phyloP scores from a whole-genome alignment of 1,284 basidiomycete species.

The Erythrobasidium hasegawianum region DNA sequence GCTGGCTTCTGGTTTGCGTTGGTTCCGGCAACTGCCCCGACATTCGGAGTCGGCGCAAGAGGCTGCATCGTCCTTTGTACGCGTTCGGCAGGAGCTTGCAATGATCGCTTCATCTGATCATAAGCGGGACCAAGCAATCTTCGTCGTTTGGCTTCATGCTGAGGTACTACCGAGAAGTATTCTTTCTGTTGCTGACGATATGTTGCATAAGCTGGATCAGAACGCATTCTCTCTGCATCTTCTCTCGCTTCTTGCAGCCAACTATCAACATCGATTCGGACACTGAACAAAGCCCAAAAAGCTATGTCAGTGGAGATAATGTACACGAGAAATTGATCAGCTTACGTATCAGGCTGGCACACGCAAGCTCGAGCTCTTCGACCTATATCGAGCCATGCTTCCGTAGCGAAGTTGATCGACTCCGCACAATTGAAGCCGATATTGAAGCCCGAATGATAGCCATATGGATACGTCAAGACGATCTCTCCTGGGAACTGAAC shows the following conservation, averaged over 20 bases:
- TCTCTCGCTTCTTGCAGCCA: slow-evolving; percentile 45
- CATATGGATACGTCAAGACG: slow-evolving; percentile 82
- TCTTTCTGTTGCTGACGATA: slow-evolving; percentile 36
- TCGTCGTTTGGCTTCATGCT: slow-evolving; percentile 30
- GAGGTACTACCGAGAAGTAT: slow-evolving; percentile 36
- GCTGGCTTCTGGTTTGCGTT: not conserved
- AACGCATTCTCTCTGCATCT: slow-evolving; percentile 28
- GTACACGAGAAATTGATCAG: too few relatives aligned
- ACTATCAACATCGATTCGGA: slow-evolving; percentile 84
- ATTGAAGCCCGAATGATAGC: slow-evolving; percentile 75
- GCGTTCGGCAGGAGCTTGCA: not conserved
- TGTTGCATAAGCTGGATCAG: slow-evolving; percentile 30
- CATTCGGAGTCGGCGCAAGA: not conserved
- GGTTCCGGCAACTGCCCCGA: slow-evolving; percentile 1
- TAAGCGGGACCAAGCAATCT: slow-evolving; percentile 24
- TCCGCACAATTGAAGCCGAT: slow-evolving; percentile 97
- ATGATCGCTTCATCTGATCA: slow-evolving; percentile 31
- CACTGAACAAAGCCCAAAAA: too few relatives aligned
- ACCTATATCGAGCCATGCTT: slow-evolving; percentile 89
- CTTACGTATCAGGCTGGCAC: slow-evolving; percentile 76
- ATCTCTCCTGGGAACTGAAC: slow-evolving; percentile 92
- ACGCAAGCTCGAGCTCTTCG: slow-evolving; percentile 73
- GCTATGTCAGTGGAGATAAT: too few relatives aligned
- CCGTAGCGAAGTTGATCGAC: slow-evolving; percentile 94
- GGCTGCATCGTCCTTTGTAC: slow-evolving; percentile 24